phyloP scores from a whole-genome alignment of 2,329 filamentous ascomycete species.

The Proliferodiscus dingleyae region DNA sequence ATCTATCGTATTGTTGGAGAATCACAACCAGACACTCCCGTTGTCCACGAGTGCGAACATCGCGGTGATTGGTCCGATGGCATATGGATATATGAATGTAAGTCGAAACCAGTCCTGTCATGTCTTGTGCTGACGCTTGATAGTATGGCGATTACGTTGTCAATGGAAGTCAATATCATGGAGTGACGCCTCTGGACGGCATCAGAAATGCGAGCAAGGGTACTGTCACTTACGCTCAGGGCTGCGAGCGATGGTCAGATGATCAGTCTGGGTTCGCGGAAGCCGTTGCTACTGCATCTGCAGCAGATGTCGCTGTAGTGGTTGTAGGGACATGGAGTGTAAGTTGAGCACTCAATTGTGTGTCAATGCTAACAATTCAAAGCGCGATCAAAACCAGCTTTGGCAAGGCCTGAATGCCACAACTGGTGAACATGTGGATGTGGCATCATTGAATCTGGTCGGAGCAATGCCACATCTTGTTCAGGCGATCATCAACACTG shows the following conservation, averaged over 20 bases:
- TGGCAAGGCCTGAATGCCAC: slow-evolving; percentile 69
- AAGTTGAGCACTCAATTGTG: slow-evolving; percentile 1
- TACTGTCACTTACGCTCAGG: slow-evolving; percentile 61
- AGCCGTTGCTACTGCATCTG: slow-evolving; percentile 59
- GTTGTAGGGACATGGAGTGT: slow-evolving; percentile 69
- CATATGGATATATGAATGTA: slow-evolving; percentile 64
- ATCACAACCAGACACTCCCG: slow-evolving; percentile 59
- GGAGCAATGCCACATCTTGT: slow-evolving; percentile 66
- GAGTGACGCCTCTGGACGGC: slow-evolving; percentile 65
- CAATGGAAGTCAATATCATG: slow-evolving; percentile 56
- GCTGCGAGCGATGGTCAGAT: slow-evolving; percentile 68
- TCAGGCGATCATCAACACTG: slow-evolving; percentile 61
- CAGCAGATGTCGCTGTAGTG: slow-evolving; percentile 67
- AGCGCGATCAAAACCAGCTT: slow-evolving; percentile 64
- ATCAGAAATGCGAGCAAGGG: slow-evolving; percentile 57
- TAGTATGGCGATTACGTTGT: slow-evolving; percentile 72
- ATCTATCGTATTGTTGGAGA: slow-evolving; percentile 78
- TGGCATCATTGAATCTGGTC: slow-evolving; percentile 58
- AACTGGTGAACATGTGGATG: slow-evolving; percentile 69
- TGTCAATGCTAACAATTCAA: neutral
- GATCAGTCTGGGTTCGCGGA: slow-evolving; percentile 63
- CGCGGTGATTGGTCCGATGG: slow-evolving; percentile 73
- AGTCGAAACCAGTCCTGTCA: slow-evolving; percentile 27
- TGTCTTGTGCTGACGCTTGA: neutral
- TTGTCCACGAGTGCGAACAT: slow-evolving; percentile 62